Conservation (phyloP, 139 green algal genomes). For the Edaphochlamys debaryana region DNA sequence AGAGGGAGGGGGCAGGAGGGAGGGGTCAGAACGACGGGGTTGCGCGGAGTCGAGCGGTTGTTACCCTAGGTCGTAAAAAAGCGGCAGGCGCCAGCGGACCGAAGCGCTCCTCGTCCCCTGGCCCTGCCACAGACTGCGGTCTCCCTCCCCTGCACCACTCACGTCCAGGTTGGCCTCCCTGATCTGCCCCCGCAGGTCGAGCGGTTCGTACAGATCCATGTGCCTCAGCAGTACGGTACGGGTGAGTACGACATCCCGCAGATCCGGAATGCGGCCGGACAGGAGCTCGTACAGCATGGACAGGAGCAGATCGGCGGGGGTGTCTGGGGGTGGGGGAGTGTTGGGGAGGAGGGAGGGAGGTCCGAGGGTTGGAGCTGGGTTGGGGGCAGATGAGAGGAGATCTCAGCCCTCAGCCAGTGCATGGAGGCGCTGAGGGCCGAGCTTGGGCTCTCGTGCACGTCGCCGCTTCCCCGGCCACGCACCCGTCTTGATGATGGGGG, state of each 20-base stretch:
- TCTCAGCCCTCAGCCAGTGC: too few species aligned
- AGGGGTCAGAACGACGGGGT: not conserved
- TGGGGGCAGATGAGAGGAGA: not conserved
- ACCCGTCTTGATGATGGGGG: not conserved
- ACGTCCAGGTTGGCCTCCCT: slow-evolving; percentile 27
- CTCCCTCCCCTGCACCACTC: not conserved
- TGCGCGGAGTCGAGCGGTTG: not conserved
- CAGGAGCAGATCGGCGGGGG: not conserved
- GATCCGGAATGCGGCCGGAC: not conserved
- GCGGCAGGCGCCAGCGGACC: too few species aligned
- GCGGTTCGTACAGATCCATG: slow-evolving; percentile 47
- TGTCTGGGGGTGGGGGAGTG: not conserved
- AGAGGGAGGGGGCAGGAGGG: not conserved
- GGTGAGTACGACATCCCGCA: slow-evolving; percentile 44
- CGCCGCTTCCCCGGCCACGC: too few species aligned
- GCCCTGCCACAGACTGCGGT: too few species aligned
- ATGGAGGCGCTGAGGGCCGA: too few species aligned
- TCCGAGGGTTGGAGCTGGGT: too few species aligned
- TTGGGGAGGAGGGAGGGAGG: too few species aligned
- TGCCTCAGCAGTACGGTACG: slow-evolving; percentile 40
- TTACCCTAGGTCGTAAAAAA: too few species aligned
- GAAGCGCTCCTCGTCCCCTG: too few species aligned
- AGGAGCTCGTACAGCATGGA: not conserved
- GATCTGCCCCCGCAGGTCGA: slow-evolving; percentile 51
- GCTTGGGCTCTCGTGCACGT: too few species aligned